Percentiles rank a stretch among this genome's conserved stretches.
Evolutionary conservation across 768 basidiomycete species (phyloP).

Genomic region (Pulveroboletus sp.): DNA sequence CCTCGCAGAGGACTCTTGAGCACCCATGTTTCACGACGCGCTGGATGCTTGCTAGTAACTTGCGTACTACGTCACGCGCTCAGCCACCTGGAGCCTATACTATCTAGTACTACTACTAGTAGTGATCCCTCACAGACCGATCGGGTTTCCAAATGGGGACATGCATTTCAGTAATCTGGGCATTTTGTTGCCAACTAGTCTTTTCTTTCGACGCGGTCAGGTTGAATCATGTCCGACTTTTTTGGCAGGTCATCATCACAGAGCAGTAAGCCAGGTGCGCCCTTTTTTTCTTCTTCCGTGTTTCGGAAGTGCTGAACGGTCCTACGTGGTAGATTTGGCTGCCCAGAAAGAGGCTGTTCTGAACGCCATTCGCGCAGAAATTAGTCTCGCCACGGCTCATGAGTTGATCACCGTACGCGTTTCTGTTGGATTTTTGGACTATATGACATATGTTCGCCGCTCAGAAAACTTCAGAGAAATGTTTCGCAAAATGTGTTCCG

Average conservation of each 20-base stretch:
- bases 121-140: background rate
- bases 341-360: slow-evolving; percentile 47
- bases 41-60: too few relatives aligned
- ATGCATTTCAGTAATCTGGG: background rate
- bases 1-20: slow-evolving; percentile 55
- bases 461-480: slow-evolving; percentile 78
- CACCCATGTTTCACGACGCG: slow-evolving; percentile 50
- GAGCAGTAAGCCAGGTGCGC: slow-evolving; percentile 26
- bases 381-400: slow-evolving; percentile 72
- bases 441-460: background rate
- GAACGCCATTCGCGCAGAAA: slow-evolving; percentile 62
- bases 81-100: too few relatives aligned
- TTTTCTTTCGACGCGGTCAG: background rate
- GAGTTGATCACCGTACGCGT: slow-evolving; percentile 67
- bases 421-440: background rate
- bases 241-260: slow-evolving; percentile 41
- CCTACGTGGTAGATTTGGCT: slow-evolving; percentile 36
- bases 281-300: background rate
- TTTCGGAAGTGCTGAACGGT: background rate
- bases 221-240: slow-evolving; percentile 49
- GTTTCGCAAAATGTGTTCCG: slow-evolving; percentile 70
- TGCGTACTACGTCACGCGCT: too few relatives aligned
- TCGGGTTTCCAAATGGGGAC: slow-evolving; percentile 15
- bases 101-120: too few relatives aligned
- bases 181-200: background rate